A percentile compares a stretch with the other conserved stretches of the same genome.
phyloP scores from a whole-genome alignment of 257 asterid species.

The Nicotiana obtusifolia region DNA sequence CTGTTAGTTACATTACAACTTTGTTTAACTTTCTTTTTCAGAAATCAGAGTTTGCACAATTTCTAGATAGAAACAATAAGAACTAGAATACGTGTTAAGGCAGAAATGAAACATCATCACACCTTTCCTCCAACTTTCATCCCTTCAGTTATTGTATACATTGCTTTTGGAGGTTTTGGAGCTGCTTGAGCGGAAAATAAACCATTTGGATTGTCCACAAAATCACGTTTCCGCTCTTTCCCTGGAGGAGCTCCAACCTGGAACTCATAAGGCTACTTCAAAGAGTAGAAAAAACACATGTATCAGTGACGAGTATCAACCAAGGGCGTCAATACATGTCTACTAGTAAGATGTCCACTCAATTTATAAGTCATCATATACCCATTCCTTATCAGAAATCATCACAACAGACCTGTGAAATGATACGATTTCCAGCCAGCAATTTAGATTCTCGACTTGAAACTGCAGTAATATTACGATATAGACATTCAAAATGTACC shows the following conservation, averaged over 20 bases:
- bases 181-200: constrained; percentile 97
- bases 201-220: constrained; percentile 88
- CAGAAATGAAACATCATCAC: constrained; percentile 18
- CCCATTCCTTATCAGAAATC: neutral
- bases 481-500: constrained; percentile 96
- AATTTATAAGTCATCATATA: neutral
- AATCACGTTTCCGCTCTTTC: constrained; percentile 90
- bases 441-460: constrained; percentile 94
- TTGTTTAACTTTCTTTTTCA: neutral
- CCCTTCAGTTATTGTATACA: constrained; percentile 82
- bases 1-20: neutral
- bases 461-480: constrained; percentile 85
- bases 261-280: constrained; percentile 83
- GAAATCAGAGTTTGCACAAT: neutral
- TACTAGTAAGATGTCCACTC: neutral
- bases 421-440: constrained; percentile 87
- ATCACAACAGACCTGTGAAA: constrained; percentile 62
- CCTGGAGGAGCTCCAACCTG: constrained; percentile 91
- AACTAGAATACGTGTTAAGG: neutral
- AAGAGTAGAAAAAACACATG: constrained; percentile 14
- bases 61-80: neutral
- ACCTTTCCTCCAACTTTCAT: constrained; percentile 99
- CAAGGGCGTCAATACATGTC: neutral
- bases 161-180: constrained; percentile 90
- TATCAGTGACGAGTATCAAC: constrained; percentile 21